Conservation (phyloP, 139 green algal genomes). For the Chlorella sp. region DNA sequence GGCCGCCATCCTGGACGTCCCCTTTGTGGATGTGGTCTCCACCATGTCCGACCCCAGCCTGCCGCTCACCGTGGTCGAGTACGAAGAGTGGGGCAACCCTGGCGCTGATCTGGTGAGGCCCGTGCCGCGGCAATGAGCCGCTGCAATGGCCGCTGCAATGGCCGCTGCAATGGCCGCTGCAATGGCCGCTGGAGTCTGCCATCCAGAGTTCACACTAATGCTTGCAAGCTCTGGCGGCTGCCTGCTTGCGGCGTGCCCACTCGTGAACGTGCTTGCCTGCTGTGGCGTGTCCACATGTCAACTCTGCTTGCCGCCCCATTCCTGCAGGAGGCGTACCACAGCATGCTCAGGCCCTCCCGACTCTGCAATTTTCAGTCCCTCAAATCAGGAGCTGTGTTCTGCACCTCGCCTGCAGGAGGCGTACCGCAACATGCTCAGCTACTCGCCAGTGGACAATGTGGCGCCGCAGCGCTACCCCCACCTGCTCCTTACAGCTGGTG, state of each 20-base stretch:
- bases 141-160: not conserved
- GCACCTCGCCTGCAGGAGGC: too few species aligned
- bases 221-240: too few species aligned
- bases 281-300: not conserved
- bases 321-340: conserved; percentile 62
- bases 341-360: conserved; percentile 88
- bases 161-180: too few species aligned
- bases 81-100: conserved; percentile 77
- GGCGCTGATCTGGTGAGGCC: conserved; percentile 6
- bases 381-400: too few species aligned
- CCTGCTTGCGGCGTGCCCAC: too few species aligned
- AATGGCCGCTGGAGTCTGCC: too few species aligned
- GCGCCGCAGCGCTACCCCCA: conserved; percentile 72
- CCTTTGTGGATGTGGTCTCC: conserved; percentile 88
- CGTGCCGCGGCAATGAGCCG: too few species aligned
- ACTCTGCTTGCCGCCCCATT: not conserved
- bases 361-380: too few species aligned
- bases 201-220: too few species aligned
- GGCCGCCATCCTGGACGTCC: conserved; percentile 59
- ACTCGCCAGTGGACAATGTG: conserved; percentile 90
- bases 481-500: conserved; percentile 59
- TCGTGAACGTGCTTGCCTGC: not conserved
- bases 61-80: conserved; percentile 54
- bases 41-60: conserved; percentile 68
- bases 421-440: conserved; percentile 87